Evolutionary conservation across 768 basidiomycete species (phyloP), one percentile per base, ranked within the genome.

Genomic region (Paxillus ammoniavirescens): DNA sequence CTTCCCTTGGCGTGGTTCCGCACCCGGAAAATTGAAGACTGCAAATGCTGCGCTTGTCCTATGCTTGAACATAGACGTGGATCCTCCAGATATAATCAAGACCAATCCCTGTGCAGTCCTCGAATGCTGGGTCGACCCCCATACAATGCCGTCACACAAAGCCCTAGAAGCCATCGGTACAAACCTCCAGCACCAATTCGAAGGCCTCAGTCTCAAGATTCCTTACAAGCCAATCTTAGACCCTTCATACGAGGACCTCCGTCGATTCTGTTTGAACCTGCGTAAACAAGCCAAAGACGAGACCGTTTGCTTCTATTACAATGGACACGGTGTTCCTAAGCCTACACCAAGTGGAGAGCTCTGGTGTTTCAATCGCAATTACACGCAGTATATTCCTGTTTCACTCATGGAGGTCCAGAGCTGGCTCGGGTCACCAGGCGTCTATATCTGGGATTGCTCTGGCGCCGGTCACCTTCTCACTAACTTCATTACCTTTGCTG

Each of bases 361-460:
- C 49, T 99, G 97, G 97, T 95, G 97, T 52, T 99, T 99, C 77
- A 98, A 99, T 71, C 80, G 86, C 64, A 89, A 84, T 61, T 98
- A 98, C 70, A 98, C 97, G 0, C 96, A 99, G 71, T 99, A 99
- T 66, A 98, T 98, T 54, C 97, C 97, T 0, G 90, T 98, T 10
- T 94, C 93, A 15, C 76, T 99, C 41, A 88, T 88, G 69, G 97
- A 99, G 61, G 78, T 99, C 14, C 95, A 98, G 67, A 82, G 77
- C 17, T 98, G 94, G 93, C 75, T 98, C 4, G 93, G 93, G 6
- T 91, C 93, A 1, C 97, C 97, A 1, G 92, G 91, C 30, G 92
- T 98, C 28, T 98, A 95, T 68, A 92, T 99, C 50, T 99, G 97
- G 97, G 97, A 99, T 66, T 98, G 95, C 68, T 95, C 93, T 2